Conservation (phyloP, 306 rosid species). For the Quercus engelmannii region DNA sequence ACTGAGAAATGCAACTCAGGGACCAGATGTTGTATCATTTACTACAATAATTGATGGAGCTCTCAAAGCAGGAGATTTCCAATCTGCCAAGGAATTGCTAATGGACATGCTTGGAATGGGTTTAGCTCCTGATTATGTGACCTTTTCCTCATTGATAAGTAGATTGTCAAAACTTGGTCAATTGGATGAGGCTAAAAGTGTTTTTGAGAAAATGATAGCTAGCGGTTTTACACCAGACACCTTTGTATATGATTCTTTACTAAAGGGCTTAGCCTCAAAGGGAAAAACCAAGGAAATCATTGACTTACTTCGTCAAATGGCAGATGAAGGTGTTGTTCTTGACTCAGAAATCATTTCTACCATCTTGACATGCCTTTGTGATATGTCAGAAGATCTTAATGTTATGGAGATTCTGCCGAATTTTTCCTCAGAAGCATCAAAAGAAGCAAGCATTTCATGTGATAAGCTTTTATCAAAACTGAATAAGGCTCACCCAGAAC, state of each 20-base stretch:
- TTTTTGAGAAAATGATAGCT: conserved; percentile 58
- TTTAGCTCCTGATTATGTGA: conserved; percentile 51
- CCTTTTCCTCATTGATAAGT: conserved; percentile 62
- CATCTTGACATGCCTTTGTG: conserved; percentile 56
- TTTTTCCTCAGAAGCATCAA: conserved; percentile 38
- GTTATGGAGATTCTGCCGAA: conserved; percentile 54
- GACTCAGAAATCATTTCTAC: conserved; percentile 61
- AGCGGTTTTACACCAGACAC: conserved; percentile 55
- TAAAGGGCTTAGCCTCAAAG: conserved; percentile 50
- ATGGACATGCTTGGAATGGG: conserved; percentile 50
- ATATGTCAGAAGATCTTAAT: conserved; percentile 39
- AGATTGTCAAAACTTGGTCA: conserved; percentile 56
- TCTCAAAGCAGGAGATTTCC: conserved; percentile 65
- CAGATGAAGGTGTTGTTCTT: conserved; percentile 55
- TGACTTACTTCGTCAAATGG: conserved; percentile 64
- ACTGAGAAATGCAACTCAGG: conserved; percentile 39
- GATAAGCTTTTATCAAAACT: conserved; percentile 50
- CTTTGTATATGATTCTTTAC: conserved; percentile 61
- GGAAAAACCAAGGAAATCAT: conserved; percentile 51
- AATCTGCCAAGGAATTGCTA: conserved; percentile 49
- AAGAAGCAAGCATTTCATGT: conserved; percentile 45
- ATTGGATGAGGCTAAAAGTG: conserved; percentile 55
- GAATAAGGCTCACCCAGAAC: conserved; percentile 47
- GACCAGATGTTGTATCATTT: conserved; percentile 55
- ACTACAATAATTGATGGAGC: conserved; percentile 62